Conservation (phyloP, 1,284 basidiomycete genomes). For the Trichosporon inkin region DNA sequence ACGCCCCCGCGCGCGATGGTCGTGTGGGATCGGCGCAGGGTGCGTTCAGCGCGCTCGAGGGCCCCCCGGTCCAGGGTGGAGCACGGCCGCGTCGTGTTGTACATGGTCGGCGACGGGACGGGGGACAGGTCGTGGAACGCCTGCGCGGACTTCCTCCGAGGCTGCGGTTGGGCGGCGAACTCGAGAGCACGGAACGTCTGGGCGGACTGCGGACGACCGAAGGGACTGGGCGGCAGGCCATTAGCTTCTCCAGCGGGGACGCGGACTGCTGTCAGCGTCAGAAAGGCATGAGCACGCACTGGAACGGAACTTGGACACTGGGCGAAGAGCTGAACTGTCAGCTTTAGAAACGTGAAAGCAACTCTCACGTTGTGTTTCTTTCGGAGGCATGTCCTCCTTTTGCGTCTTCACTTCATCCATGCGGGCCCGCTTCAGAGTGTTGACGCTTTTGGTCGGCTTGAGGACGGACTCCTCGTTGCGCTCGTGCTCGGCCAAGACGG, state of each 20-base stretch:
- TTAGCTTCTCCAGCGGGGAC: neutral
- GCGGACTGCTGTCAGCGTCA: constrained; percentile 7
- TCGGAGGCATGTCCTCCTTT: neutral
- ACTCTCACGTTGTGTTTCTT: constrained; percentile 3
- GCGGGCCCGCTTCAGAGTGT: neutral
- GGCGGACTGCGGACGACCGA: neutral
- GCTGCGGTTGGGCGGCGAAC: neutral
- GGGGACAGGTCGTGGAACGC: constrained; percentile 4
- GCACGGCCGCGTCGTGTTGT: neutral
- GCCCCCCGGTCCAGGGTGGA: neutral
- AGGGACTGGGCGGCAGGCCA: neutral
- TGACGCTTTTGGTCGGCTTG: neutral
- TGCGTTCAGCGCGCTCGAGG: neutral
- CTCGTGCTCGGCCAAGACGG: neutral
- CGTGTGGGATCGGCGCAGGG: neutral
- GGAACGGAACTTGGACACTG: neutral
- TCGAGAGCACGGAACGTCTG: neutral
- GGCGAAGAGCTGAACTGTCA: neutral
- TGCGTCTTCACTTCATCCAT: neutral
- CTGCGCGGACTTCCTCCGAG: neutral
- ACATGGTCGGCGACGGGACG: neutral
- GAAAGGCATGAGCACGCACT: neutral
- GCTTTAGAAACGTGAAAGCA: neutral
- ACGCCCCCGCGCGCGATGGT: neutral
- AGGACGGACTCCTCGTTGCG: neutral